Evolutionary conservation across 2,329 filamentous ascomycete species (phyloP).

Genomic region (Diaporthe vaccinii): DNA sequence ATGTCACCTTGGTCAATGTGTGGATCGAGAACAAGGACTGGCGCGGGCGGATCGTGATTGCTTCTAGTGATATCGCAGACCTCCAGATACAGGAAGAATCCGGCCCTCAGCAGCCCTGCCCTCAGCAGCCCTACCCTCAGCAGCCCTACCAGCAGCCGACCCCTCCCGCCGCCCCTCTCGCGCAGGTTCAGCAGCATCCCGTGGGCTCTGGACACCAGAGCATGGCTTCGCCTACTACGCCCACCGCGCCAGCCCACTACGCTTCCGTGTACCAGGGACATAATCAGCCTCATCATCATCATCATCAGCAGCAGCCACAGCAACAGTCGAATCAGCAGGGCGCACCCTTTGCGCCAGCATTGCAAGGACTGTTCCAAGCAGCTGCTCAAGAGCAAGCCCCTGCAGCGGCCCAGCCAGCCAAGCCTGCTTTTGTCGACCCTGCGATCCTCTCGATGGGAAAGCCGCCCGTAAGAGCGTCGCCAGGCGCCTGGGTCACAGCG

Average conservation of each 20-base stretch:
- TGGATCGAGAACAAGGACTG: conserved; percentile 38
- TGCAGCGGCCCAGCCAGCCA: conserved; percentile 45
- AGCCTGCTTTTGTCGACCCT: conserved; percentile 78
- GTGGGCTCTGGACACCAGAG: conserved; percentile 6
- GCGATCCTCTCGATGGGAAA: conserved; percentile 81
- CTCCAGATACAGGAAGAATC: conserved; percentile 34
- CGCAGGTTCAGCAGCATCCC: conserved; percentile 19
- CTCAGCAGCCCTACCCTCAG: conserved; percentile 31
- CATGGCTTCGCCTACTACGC: conserved; percentile 27
- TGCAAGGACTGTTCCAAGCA: conserved; percentile 45
- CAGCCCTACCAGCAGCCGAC: conserved; percentile 32
- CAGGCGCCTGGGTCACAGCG: too few species aligned
- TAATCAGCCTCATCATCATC: conserved; percentile 8
- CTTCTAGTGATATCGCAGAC: conserved; percentile 37
- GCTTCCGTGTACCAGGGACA: conserved; percentile 5
- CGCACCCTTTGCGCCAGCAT: conserved; percentile 26
- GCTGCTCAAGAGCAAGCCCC: conserved; percentile 46
- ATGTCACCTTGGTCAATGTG: conserved; percentile 36
- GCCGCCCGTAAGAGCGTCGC: conserved; percentile 51
- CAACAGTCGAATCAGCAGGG: conserved; percentile 33
- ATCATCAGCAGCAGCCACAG: conserved; percentile 8
- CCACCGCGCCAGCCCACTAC: conserved; percentile 18
- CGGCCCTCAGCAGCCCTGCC: conserved; percentile 17
- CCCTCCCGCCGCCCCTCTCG: conserved; percentile 27
- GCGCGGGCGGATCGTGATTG: conserved; percentile 34